Percentiles rank a stretch among this genome's conserved stretches.
Conservation (phyloP, 306 rosid species). For the Prunus padus region DNA sequence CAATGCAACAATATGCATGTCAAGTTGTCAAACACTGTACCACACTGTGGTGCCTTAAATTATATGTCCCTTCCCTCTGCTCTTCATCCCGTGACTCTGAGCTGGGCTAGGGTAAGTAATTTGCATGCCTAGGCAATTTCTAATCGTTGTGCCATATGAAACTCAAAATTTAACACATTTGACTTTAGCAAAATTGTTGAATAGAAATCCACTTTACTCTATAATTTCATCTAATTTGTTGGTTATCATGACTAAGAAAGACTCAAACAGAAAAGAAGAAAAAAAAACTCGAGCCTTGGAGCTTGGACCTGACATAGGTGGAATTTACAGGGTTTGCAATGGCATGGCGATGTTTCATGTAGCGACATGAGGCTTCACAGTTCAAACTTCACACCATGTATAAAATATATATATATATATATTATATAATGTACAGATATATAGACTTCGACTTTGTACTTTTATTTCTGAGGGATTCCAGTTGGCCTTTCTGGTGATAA, state of each 20-base stretch:
- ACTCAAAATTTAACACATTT: too few species aligned
- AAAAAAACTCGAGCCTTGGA: too few species aligned
- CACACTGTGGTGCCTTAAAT: too few species aligned
- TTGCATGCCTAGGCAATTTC: too few species aligned
- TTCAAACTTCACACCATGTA: background rate
- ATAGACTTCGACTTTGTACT: constrained; percentile 1
- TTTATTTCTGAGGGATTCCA: constrained; percentile 9
- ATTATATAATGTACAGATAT: too few species aligned
- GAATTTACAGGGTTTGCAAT: background rate
- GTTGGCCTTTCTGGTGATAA: constrained; percentile 11
- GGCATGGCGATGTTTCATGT: too few species aligned
- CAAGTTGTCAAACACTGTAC: too few species aligned
- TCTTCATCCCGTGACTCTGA: background rate
- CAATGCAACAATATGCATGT: background rate
- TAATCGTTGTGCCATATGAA: too few species aligned
- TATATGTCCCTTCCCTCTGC: background rate
- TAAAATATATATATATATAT: too few species aligned
- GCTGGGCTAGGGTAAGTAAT: background rate
- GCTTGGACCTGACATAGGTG: background rate
- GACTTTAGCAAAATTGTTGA: too few species aligned
- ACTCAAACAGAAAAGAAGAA: background rate
- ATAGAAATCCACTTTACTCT: background rate
- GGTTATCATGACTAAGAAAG: background rate
- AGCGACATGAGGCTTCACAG: background rate
- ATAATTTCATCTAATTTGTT: background rate